A percentile compares a stretch with the other conserved stretches of the same genome.
Conservation (phyloP, 2,329 filamentous ascomycete species). For the Penicillium sp. region DNA sequence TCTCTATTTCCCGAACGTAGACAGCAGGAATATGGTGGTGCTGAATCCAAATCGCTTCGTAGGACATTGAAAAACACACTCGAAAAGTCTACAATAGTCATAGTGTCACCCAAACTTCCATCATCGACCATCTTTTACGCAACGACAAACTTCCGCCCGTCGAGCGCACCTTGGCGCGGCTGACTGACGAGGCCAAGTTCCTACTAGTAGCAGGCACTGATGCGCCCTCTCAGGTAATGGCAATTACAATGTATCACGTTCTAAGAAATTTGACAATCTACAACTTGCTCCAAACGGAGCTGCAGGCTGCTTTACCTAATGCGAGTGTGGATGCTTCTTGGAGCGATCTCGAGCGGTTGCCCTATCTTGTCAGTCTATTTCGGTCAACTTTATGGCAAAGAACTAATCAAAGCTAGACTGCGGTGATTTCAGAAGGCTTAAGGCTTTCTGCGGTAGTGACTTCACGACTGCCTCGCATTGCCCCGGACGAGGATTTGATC, state of each 20-base stretch:
- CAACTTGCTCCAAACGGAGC: neutral
- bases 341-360: slow-evolving; percentile 2
- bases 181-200: slow-evolving; percentile 4
- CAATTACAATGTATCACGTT: slow-evolving; percentile 2
- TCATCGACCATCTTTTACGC: slow-evolving; percentile 3
- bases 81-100: neutral
- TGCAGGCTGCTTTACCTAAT: slow-evolving; percentile 1
- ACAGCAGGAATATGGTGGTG: neutral
- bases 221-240: slow-evolving; percentile 5
- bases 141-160: neutral
- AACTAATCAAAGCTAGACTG: neutral
- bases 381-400: too few relatives aligned
- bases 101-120: neutral
- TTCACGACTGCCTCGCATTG: neutral
- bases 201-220: slow-evolving; percentile 1
- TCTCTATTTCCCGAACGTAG: neutral
- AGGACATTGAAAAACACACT: slow-evolving; percentile 2
- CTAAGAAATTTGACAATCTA: neutral
- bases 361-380: slow-evolving; percentile 1
- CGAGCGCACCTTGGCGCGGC: neutral
- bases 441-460: slow-evolving; percentile 3
- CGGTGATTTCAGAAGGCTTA: neutral
- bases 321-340: neutral
- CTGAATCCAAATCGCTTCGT: neutral
- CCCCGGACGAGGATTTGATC: slow-evolving; percentile 6